A percentile compares a stretch with the other conserved stretches of the same genome.
Conservation (phyloP, 257 asterid genomes). For the Lycium ferocissimum region DNA sequence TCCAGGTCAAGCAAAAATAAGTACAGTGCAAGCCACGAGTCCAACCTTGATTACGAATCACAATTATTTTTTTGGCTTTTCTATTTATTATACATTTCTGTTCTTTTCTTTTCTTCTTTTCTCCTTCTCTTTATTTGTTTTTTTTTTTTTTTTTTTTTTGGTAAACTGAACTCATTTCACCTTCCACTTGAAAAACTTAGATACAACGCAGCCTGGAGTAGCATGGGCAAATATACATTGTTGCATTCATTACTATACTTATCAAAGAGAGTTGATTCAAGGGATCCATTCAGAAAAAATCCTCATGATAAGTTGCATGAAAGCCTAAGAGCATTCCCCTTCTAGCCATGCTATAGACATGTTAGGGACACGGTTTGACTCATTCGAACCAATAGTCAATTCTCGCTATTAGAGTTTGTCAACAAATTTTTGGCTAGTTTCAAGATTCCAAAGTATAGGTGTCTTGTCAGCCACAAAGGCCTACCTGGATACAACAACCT, state of each 20-base stretch:
- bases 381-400: background rate
- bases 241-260: conserved; percentile 13
- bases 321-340: conserved; percentile 18
- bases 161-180: conserved; percentile 25
- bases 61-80: background rate
- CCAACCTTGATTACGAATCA: background rate
- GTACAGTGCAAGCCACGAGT: conserved; percentile 4
- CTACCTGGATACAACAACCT: background rate
- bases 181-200: conserved; percentile 12
- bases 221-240: background rate
- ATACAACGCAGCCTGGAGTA: background rate
- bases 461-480: background rate
- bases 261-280: background rate
- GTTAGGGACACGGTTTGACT: background rate
- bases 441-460: conserved; percentile 16
- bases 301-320: conserved; percentile 10
- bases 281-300: background rate
- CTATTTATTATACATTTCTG: conserved; percentile 9
- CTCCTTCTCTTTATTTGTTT: background rate
- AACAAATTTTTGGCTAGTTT: conserved; percentile 21
- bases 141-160: too few species aligned
- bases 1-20: conserved; percentile 28
- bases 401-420: background rate
- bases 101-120: background rate
- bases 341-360: conserved; percentile 4